phyloP scores from a whole-genome alignment of 2,329 filamentous ascomycete species.

The Lasiodiplodia hormozganensis region DNA sequence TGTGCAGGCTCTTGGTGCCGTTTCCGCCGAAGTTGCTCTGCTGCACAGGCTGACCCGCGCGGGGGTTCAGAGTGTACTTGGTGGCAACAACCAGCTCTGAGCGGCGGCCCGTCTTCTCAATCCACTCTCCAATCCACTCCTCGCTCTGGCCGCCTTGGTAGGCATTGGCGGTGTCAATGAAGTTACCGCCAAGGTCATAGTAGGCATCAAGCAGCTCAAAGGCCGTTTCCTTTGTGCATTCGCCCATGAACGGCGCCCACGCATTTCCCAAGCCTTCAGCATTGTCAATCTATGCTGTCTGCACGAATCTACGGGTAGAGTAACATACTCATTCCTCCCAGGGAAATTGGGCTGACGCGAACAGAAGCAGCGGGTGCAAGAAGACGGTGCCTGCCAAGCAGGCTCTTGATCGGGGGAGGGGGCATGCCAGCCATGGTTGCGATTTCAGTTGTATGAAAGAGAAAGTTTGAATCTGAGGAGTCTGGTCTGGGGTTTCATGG shows the following conservation, averaged over 20 bases:
- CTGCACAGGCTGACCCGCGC: slow-evolving; percentile 35
- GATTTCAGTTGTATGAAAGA: too few species aligned
- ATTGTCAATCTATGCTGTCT: too few species aligned
- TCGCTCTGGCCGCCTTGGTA: slow-evolving; percentile 52
- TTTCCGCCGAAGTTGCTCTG: slow-evolving; percentile 49
- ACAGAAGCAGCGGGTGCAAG: slow-evolving; percentile 60
- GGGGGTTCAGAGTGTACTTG: slow-evolving; percentile 42
- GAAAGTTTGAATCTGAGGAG: too few species aligned
- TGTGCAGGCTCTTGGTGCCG: slow-evolving; percentile 45
- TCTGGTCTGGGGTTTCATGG: too few species aligned
- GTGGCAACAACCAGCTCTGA: slow-evolving; percentile 52
- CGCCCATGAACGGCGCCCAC: background rate
- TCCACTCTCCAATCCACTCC: slow-evolving; percentile 54
- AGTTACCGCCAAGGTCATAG: slow-evolving; percentile 71
- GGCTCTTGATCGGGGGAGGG: slow-evolving; percentile 40
- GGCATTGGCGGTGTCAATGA: slow-evolving; percentile 54
- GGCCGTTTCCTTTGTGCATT: slow-evolving; percentile 58
- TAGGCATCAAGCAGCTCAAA: slow-evolving; percentile 72
- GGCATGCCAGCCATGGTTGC: too few species aligned
- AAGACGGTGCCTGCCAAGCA: slow-evolving; percentile 60
- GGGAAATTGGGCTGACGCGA: slow-evolving; percentile 60
- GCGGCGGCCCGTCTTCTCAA: slow-evolving; percentile 44
- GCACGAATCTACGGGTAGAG: too few species aligned
- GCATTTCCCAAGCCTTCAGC: too few species aligned
- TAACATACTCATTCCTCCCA: slow-evolving; percentile 52